Base-by-base conservation (phyloP, 768 basidiomycete species). In the Hygrophoropsis aurantiaca region DNA sequence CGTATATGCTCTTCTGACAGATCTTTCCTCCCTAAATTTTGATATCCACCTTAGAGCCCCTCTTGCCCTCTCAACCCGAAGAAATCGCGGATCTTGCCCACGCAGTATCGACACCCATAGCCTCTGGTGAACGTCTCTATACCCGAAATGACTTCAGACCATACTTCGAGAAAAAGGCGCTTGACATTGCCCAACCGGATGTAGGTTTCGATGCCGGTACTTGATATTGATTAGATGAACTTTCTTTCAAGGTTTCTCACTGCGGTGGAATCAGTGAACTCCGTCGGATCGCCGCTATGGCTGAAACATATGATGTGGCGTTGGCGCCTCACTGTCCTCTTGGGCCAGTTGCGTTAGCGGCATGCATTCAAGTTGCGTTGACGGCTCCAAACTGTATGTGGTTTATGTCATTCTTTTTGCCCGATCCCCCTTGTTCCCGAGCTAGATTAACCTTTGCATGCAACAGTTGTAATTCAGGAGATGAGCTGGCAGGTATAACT, bases 311-410 rank as follows among this genome's bases (percentile, higher is more conserved):
- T 58, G 87, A 88, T 51, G 80, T 88, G 43, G 85, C 78, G 10
- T 59, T 84, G 42, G 86, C 84, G 0, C 85, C 87, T 4, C 85
- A 88, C 57, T 87, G 84, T 64, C 85, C 86, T 2, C 57, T 85
- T 2, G 84, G 84, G 0, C 87, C 85, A 0, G 78, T 89, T 24
- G 83, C 85, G 0, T 73, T 87, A 19, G 87, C 85, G 5, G 84
- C 85, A 18, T 83, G 80, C 56, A 75, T 87, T 35, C 82, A 86
- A 44, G 74, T 87, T 3, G 84, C 74, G 3, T 69, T 78, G 27
- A 67, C 74, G 19, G 73, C 77, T 10, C 79, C 79, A 3, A 85
- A 86, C 56, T 84, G 84, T 79, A 51, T 53, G 78, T 60, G 1
- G 32, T 44, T 10, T 11, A 18, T 24, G 27, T 42, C 23, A 46